Evolutionary conservation across 1,284 basidiomycete genomes (phyloP), one percentile per base, ranked within the genome.

Genomic region (Phaffia rhodozyma): DNA sequence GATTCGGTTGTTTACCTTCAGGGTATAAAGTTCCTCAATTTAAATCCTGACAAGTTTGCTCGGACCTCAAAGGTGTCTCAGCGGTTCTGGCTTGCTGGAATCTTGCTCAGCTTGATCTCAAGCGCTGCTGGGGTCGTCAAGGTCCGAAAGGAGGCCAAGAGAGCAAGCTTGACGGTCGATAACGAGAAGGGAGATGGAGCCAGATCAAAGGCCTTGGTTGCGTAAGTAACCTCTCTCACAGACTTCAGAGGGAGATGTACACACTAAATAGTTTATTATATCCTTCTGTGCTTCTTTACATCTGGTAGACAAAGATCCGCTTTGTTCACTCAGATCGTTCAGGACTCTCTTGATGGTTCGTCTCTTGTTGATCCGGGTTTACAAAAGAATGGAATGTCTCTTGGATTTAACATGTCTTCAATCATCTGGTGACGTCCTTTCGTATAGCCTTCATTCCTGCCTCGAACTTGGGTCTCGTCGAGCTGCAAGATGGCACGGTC

Each of bases 41-140:
- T 89, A 65, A 77, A 80, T 58, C 81, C 85, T 48, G 83, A 84
- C 60, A 86, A 84, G 38, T 80, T 83, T 20, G 79, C 84, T 66
- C 82, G 79, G 69, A 79, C 92, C 61, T 78, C 82, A 67, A 87
- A 84, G 74, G 80, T 83, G 48, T 86, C 91, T 5, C 87, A 87
- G 73, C 83, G 87, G 61, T 88, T 92, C 77, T 99, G 94, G 94
- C 79, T 97, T 53, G 80, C 85, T 13, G 96, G 93, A 2, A 91
- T 97, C 68, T 67, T 85, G 38, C 83, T 89, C 71, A 90, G 86
- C 71, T 79, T 92, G 54, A 75, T 81, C 73, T 85, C 51, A 71
- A 87, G 71, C 21, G 58, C 68, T 3, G 69, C 76, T 1, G 73
- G 74, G 13, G 70, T 77, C 52, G 70, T 75, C 67, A 74, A 73